Base-by-base conservation (phyloP, 805 yeast species). In the Wickerhamomyces tratensis region DNA sequence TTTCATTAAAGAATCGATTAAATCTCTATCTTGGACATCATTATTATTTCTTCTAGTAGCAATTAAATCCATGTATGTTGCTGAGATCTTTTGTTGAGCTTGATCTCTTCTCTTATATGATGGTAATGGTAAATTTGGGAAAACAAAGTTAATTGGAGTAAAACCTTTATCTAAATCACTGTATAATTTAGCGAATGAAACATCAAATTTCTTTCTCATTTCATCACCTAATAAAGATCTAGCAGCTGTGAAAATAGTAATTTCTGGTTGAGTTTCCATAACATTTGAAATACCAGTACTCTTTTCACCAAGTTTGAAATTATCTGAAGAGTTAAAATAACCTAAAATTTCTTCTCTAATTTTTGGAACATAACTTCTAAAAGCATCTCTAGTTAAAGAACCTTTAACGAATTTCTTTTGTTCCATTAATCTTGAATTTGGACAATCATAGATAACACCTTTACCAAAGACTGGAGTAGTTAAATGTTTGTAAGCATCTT, bases 381-480 rank as follows among this genome's bases (percentile, higher is more conserved):
- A 93, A 1, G 94, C 77, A 38, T 86, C 96, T 49, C 76, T 77
- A 27, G 96, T 84, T 53, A 93, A 73, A 25, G 96, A 94, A 42
- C 77, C 76, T 66, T 93, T 93, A 48, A 89, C 95, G 57, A 93
- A 93, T 69, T 88, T 93, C 77, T 93, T 93, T 66, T 93, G 98
- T 63, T 93, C 98, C 98, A 93, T 93, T 57, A 93, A 76, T 51
- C 88, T 79, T 56, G 79, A 67, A 68, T 93, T 93, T 49, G 98
- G 87, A 66, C 97, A 91, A 67, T 93, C 98, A 62, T 93, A 93
- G 41, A 93, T 85, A 42, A 93, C 98, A 56, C 98, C 98, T 58
- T 88, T 79, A 54, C 98, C 98, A 53, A 93, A 93, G 13, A 88
- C 96, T 12, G 98, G 98, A n/a, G 98, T 91, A n/a, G 98, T 93